phyloP scores from a whole-genome alignment of 2,329 filamentous ascomycete species.

The Esteya vermicola region DNA sequence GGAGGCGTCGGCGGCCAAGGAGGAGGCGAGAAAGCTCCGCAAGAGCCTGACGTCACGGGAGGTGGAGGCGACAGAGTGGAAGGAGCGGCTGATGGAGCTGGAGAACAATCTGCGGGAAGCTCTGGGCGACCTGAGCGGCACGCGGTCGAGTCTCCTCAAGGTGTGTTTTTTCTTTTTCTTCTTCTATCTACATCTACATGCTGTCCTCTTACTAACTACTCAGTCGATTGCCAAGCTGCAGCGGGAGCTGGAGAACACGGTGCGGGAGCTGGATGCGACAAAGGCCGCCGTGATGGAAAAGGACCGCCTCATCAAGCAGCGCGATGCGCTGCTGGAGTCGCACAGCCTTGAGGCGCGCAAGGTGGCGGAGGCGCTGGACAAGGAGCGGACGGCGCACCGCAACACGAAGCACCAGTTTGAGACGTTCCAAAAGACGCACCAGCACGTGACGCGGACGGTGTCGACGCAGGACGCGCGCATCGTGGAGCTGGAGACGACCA shows the following conservation, averaged over 20 bases:
- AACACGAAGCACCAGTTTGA: constrained; percentile 83
- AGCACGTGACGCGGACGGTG: constrained; percentile 74
- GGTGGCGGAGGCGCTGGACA: constrained; percentile 76
- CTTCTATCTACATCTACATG: too few species aligned
- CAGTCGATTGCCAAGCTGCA: constrained; percentile 78
- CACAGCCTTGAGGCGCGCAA: constrained; percentile 77
- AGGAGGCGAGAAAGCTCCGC: constrained; percentile 68
- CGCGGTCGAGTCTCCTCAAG: constrained; percentile 70
- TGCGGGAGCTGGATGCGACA: constrained; percentile 66
- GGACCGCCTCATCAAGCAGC: constrained; percentile 77
- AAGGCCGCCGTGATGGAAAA: constrained; percentile 76
- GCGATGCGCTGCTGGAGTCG: constrained; percentile 76
- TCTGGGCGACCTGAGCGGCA: constrained; percentile 76
- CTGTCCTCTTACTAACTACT: neutral
- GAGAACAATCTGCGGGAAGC: constrained; percentile 80
- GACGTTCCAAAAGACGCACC: constrained; percentile 72
- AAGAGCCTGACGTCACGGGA: constrained; percentile 74
- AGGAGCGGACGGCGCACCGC: constrained; percentile 72
- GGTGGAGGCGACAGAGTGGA: constrained; percentile 81
- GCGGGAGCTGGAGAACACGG: constrained; percentile 70
- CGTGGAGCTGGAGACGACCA: constrained; percentile 69
- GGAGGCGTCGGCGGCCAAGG: constrained; percentile 68
- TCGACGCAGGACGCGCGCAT: constrained; percentile 75
- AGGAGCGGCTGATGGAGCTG: constrained; percentile 76
- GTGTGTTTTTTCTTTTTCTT: too few species aligned